Evolutionary conservation across 228 moss, liverwort and hornwort species (phyloP), one percentile per base, ranked within the genome.

Genomic region (Sphagnum magellanicum): DNA sequence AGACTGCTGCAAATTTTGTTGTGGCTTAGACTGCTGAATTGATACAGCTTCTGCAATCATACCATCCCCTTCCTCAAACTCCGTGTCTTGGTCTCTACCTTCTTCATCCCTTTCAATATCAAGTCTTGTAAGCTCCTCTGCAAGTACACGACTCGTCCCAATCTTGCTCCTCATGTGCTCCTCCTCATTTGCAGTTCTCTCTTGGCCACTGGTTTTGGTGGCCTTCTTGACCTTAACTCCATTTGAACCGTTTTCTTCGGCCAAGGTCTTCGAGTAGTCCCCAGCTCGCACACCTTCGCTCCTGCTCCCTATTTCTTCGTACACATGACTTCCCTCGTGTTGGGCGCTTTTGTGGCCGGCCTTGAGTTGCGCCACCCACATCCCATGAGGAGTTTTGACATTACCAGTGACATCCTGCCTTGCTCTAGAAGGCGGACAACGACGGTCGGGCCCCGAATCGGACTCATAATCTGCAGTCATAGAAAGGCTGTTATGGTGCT

Each of bases 381-480:
- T 79, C 79, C 55, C 55, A 12, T 1, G 12, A 55, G 55, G 1
- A 8, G 12, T 8, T 12, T 81, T 83, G 74, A 62, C 48, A 50
- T 57, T 77, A 88, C 50, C 17, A 75, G 58, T 79, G 53, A 8
- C 59, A 74, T 71, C 74, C 68, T 69, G 69, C 74, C 50, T 73
- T 77, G 1, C 32, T 32, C 32, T 32, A 32, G 32, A 32, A 32
- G 72, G 68, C 5, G 67, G 59, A 8, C 67, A 68, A 8, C 75
- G 65, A 65, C 78, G 67, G 32, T 50, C 73, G 5, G 80, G 52
- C 78, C 72, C 81, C 14, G 77, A 82, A 72, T 73, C 81, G 71
- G 88, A 78, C 88, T 91, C 83, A 16, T 55, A 82, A 63, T 79
- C 81, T 16, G 82, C 91, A 81, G 91, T 93, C 96, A 97, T 97